Base-by-base conservation (phyloP, 352 stramenopile genomes). In the Globisporangium okanoganense region DNA sequence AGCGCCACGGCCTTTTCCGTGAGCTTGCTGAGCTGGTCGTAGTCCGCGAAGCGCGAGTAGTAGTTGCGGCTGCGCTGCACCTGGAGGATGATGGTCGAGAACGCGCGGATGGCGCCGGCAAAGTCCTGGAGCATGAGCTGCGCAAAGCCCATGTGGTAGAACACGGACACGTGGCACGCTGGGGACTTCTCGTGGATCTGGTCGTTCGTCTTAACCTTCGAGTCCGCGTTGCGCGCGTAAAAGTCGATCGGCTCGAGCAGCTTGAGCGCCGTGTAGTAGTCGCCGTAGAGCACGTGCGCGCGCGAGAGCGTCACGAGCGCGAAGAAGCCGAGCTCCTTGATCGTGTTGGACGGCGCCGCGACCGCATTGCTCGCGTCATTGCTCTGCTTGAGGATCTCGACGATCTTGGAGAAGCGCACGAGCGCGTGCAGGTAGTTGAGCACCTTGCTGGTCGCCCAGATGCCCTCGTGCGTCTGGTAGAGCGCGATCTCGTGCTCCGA, bases 111-210 rank as follows among this genome's bases (percentile, higher is more conserved):
- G 14, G 96, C 90, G 52, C 97, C 92, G 51, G 95, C 89, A 82
- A 99, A 98, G 60, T 98, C 90, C 70, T 97, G 85, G 48, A 99
- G 79, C 96, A 99, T 99, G 66, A 99, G 82, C 78, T 98, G 97
- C 13, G 90, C 87, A 40, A 99, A 96, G 25, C 97, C 96, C 58
- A 97, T 93, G 88, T 99, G 97, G 79, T 99, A 99, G 56, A 97
- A 94, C 35, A 99, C 77, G 56, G 92, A 98, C 18, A 99, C 76
- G 61, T 98, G 88, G 61, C 92, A 97, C 25, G 84, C 73, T 48
- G 98, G 93, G 44, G 97, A 91, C 61, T 92, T 93, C 52, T 94
- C 82, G 75, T 97, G 82, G 67, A 97, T 90, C 66, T 92, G 83
- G 45, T 88, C 75, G 58, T 72, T 85, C 52, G 69, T 69, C 71